A percentile compares a stretch with the other conserved stretches of the same genome.
These are phyloP conservation scores for Pseudogymnoascus sp. DNA, from an alignment of 2,329 filamentous ascomycete species.

Conservation along the genomic window DNA sequence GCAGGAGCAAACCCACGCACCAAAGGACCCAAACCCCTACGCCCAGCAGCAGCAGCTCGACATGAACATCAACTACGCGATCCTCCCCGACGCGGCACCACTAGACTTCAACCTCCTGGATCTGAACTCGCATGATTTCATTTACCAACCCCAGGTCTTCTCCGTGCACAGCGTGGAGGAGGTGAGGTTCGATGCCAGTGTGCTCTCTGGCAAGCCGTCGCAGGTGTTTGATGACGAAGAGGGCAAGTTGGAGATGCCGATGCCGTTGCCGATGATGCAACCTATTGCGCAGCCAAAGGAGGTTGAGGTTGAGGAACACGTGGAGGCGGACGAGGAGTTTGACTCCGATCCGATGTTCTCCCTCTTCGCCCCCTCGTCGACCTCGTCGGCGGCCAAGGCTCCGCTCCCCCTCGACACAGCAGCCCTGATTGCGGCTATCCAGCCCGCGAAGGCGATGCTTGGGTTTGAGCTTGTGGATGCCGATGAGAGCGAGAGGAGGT, in stretches of 20 bases:
- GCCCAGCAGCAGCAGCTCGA: conserved; percentile 41
- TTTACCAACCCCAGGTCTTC: conserved; percentile 64
- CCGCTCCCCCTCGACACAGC: conserved; percentile 37
- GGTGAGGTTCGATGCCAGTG: conserved; percentile 45
- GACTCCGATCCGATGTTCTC: conserved; percentile 55
- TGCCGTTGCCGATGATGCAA: conserved; percentile 19
- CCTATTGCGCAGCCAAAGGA: conserved; percentile 20
- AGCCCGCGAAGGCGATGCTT: conserved; percentile 54
- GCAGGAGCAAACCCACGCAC: conserved; percentile 39
- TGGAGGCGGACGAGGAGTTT: conserved; percentile 45
- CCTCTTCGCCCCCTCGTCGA: conserved; percentile 41
- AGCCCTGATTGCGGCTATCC: conserved; percentile 44
- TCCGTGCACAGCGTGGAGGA: conserved; percentile 59
- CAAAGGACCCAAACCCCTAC: conserved; percentile 59
- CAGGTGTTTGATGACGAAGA: conserved; percentile 39
- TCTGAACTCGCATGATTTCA: conserved; percentile 47
- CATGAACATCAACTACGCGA: conserved; percentile 69
- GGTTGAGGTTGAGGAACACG: conserved; percentile 23
- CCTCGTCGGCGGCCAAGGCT: conserved; percentile 20
- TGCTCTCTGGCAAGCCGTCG: conserved; percentile 64
- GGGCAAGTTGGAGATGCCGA: conserved; percentile 41
- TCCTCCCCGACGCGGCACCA: conserved; percentile 71
- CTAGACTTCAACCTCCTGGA: conserved; percentile 68
- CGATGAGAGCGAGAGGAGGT: conserved; percentile 24
- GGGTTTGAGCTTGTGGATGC: conserved; percentile 58